Percentiles rank a stretch among this genome's conserved stretches.
Conservation (phyloP, 1,284 basidiomycete species). For the Boletus sp. region DNA sequence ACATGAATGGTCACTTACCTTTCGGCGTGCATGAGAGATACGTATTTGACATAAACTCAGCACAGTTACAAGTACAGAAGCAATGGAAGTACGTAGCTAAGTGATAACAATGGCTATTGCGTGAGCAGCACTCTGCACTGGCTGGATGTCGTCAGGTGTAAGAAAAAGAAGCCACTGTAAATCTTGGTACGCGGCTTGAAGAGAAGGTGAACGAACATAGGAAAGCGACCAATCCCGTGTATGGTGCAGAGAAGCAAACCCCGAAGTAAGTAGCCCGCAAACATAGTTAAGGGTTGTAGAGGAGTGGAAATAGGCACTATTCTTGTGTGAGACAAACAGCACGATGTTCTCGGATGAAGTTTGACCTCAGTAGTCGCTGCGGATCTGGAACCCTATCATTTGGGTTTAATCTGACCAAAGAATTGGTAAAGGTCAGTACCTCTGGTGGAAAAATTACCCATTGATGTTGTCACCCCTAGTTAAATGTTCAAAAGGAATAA, state of each 20-base stretch:
- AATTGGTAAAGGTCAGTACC: background rate
- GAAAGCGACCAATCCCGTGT: slow-evolving; percentile 92
- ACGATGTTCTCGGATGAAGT: background rate
- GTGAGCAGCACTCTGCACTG: too few species aligned
- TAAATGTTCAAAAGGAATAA: slow-evolving; percentile 9
- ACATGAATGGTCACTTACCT: slow-evolving; percentile 51
- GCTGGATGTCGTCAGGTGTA: too few species aligned
- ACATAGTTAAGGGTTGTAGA: slow-evolving; percentile 93
- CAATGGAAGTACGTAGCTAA: too few species aligned
- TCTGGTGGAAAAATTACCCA: slow-evolving; percentile 51
- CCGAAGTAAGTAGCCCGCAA: slow-evolving; percentile 85
- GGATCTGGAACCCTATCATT: slow-evolving; percentile 88
- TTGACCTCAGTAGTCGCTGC: slow-evolving; percentile 77
- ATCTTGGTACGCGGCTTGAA: too few species aligned
- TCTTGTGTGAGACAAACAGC: slow-evolving; percentile 11
- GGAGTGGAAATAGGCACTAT: slow-evolving; percentile 94
- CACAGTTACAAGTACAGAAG: too few species aligned
- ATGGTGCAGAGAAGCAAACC: slow-evolving; percentile 90
- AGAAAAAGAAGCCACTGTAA: too few species aligned
- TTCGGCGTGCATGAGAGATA: slow-evolving; percentile 96
- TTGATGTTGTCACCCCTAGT: slow-evolving; percentile 95
- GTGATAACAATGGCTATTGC: too few species aligned
- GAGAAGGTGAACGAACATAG: slow-evolving; percentile 84
- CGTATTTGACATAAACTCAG: too few species aligned
- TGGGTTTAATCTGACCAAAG: slow-evolving; percentile 53